Base-by-base conservation (phyloP, 2,329 filamentous ascomycete genomes). In the Xylaria sp. region DNA sequence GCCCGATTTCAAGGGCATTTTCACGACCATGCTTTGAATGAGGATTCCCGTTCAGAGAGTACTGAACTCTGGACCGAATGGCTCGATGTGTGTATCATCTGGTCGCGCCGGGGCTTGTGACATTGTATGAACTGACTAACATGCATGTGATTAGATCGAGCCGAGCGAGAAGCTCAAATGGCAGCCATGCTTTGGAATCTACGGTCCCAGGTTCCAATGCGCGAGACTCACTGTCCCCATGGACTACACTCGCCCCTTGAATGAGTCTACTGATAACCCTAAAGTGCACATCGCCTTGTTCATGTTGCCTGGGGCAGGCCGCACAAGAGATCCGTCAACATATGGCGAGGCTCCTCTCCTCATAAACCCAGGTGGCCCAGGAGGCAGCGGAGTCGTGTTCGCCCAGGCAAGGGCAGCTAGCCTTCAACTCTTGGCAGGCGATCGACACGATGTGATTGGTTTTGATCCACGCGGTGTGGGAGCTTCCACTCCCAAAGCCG, bases 401-500 rank as follows among this genome's bases (percentile, higher is more conserved):
- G 74, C 75, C 4, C 64, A 80, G 0, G 18, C 7, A 9, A 37
- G 67, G 8, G 83, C 78, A 20, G 20, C 44, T 2, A 48, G 62
- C 5, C 64, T 85, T 1, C 83, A 83, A 46, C 60, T 70, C 1
- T 71, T 82, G 23, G 74, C 84, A 18, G 83, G 83, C 44, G 60
- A 68, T 0, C 79, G 83, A 50, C 79, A 81, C 70, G 82, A 85
- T 68, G 74, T 86, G 23, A 79, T 87, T 57, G 82, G 83, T 1
- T 86, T 86, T 62, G 84, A 86, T 71, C 84, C 84, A 0, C 80
- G 84, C 20, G 84, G 84, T 59, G 77, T 82, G 51, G 80, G 80
- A 13, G 79, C 76, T 52, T 83, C 81, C 1, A 80, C 78, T 0
- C 83, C 83, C 1, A 70, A 70, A 25, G 80, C 81, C 18, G 79